Conservation (phyloP, 306 rosid species). For the Castanea crenata region DNA sequence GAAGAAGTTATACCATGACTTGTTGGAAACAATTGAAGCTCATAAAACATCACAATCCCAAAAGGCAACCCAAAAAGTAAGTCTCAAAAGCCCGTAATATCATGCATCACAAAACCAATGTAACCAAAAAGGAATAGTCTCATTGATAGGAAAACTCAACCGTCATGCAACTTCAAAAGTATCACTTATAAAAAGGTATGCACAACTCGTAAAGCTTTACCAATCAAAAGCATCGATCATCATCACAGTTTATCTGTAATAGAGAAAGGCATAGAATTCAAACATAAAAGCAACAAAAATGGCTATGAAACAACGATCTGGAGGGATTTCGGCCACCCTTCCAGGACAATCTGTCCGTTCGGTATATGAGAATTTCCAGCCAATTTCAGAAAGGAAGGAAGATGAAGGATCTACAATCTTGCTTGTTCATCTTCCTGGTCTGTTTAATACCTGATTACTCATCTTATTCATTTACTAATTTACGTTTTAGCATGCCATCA, state of each 20-base stretch:
- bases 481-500: too few species aligned
- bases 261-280: neutral
- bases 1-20: conserved; percentile 31
- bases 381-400: conserved; percentile 38
- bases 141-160: conserved; percentile 25
- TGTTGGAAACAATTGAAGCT: neutral
- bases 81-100: neutral
- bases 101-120: conserved; percentile 20
- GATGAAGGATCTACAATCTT: conserved; percentile 26
- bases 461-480: too few species aligned
- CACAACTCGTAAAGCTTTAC: neutral
- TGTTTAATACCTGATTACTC: neutral
- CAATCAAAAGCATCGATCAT: neutral
- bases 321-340: conserved; percentile 9
- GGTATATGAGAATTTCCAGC: conserved; percentile 37
- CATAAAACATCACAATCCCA: neutral
- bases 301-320: conserved; percentile 34
- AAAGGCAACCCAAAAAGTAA: neutral
- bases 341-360: conserved; percentile 26
- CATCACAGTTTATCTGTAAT: neutral
- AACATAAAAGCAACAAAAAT: conserved; percentile 18
- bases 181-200: neutral
- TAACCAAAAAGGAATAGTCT: conserved; percentile 33
- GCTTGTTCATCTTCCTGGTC: conserved; percentile 50
- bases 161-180: neutral